These are phyloP conservation scores for Penicillium ucsense DNA, from an alignment of 495 filamentous ascomycete genomes.

Conservation along the genomic window DNA sequence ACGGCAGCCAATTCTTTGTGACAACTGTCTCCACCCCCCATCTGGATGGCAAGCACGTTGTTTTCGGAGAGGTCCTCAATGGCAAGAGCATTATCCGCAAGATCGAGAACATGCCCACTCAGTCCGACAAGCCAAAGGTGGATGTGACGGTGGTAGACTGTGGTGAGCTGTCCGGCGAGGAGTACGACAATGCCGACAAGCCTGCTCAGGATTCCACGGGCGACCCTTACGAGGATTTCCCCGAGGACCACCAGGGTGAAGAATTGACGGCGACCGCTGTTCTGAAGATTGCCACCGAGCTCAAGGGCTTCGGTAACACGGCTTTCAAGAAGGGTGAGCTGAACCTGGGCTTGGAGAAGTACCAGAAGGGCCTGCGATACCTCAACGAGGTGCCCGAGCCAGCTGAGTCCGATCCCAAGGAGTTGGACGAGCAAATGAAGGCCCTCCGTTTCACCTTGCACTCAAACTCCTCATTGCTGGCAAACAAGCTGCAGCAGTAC, in stretches of 20 bases:
- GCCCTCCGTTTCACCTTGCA: constrained; percentile 67
- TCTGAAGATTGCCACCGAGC: constrained; percentile 65
- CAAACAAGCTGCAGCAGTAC: constrained; percentile 67
- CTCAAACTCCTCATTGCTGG: constrained; percentile 68
- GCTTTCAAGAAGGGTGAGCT: constrained; percentile 77
- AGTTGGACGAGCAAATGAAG: constrained; percentile 56
- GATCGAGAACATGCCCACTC: constrained; percentile 78
- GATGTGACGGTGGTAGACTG: constrained; percentile 76
- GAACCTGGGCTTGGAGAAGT: constrained; percentile 73
- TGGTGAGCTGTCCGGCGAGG: constrained; percentile 68
- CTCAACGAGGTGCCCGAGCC: constrained; percentile 77
- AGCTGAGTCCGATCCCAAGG: constrained; percentile 53
- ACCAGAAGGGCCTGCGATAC: constrained; percentile 95
- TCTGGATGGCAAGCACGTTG: constrained; percentile 86
- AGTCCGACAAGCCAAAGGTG: constrained; percentile 66
- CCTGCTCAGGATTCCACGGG: constrained; percentile 69
- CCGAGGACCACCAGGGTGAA: constrained; percentile 69
- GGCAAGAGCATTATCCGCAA: constrained; percentile 87
- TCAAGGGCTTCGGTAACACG: constrained; percentile 86
- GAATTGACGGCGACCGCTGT: constrained; percentile 46
- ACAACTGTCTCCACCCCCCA: constrained; percentile 91
- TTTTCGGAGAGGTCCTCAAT: constrained; percentile 53
- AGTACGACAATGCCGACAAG: constrained; percentile 49
- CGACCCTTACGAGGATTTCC: constrained; percentile 93
- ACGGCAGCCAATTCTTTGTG: constrained; percentile 97